Evolutionary conservation across 2,329 filamentous ascomycete genomes (phyloP).

Genomic region (Verticillium nonalfalfae): DNA sequence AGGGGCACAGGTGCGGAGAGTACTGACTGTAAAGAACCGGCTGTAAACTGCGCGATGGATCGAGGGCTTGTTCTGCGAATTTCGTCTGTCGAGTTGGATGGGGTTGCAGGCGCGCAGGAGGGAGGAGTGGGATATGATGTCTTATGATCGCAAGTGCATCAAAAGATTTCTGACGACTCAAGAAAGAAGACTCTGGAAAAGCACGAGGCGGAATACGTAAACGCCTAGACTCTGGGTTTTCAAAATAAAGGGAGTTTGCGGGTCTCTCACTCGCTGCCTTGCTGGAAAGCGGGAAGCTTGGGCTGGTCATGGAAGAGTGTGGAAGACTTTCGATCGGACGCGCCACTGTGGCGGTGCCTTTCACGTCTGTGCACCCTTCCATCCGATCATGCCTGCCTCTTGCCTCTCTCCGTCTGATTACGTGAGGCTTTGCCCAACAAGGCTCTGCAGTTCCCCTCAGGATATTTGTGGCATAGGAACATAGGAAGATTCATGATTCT

Average conservation of each 20-base stretch:
- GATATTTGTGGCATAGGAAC: too few relatives aligned
- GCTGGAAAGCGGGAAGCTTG: not conserved
- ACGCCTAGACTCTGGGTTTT: constrained; percentile 12
- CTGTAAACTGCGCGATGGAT: not conserved
- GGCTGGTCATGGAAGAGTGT: constrained; percentile 11
- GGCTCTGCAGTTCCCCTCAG: too few relatives aligned
- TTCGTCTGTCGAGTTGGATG: not conserved
- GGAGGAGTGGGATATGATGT: not conserved
- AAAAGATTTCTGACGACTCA: not conserved
- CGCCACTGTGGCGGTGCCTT: constrained; percentile 13
- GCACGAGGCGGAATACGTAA: not conserved
- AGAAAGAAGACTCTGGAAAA: constrained; percentile 1
- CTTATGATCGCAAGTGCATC: not conserved
- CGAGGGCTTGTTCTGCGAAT: not conserved
- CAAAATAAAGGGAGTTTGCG: constrained; percentile 13
- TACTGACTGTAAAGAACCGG: not conserved
- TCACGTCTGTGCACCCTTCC: not conserved
- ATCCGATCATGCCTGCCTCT: not conserved
- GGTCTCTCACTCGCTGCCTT: constrained; percentile 10
- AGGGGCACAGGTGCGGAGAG: not conserved
- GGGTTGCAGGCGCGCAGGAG: not conserved
- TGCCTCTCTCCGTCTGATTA: not conserved
- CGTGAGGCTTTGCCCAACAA: not conserved
- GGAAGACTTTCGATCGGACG: constrained; percentile 11
- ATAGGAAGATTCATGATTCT: too few relatives aligned